Percentiles rank a stretch among this genome's conserved stretches.
phyloP scores from a whole-genome alignment of 805 yeast genomes.

The Candida rishiriensis region DNA sequence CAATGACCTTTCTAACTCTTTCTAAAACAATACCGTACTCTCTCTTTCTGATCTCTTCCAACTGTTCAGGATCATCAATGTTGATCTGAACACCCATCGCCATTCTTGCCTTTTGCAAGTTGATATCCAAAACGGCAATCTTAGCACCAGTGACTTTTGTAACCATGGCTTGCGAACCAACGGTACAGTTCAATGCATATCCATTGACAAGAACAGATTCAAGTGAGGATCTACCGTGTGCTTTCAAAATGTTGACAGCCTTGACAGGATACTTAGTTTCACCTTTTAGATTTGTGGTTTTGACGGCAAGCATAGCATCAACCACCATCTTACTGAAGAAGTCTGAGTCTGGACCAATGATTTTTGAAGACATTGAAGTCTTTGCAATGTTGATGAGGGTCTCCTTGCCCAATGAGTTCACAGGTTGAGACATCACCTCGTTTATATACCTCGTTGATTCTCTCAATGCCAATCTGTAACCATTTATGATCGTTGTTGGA shows the following conservation, averaged over 20 bases:
- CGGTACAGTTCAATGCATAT: constrained; percentile 93
- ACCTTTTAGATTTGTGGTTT: constrained; percentile 82
- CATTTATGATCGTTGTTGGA: constrained; percentile 97
- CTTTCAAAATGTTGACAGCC: constrained; percentile 92
- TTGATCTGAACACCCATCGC: constrained; percentile 97
- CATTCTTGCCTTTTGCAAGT: constrained; percentile 94
- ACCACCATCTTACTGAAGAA: constrained; percentile 90
- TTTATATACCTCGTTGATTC: constrained; percentile 86
- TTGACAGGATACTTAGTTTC: constrained; percentile 92
- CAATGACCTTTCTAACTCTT: constrained; percentile 73
- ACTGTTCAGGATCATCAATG: constrained; percentile 88
- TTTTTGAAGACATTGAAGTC: constrained; percentile 95
- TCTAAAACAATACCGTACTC: constrained; percentile 84
- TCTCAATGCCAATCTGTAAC: constrained; percentile 87
- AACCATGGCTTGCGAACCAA: constrained; percentile 96
- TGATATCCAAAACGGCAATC: constrained; percentile 86
- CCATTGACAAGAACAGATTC: constrained; percentile 90
- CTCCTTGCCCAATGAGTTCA: constrained; percentile 76
- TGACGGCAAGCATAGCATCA: constrained; percentile 92
- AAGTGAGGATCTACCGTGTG: constrained; percentile 89
- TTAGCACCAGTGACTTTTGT: constrained; percentile 65
- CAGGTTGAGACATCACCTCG: constrained; percentile 78
- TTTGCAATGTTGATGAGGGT: constrained; percentile 87
- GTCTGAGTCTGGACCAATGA: constrained; percentile 89
- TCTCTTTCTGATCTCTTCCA: constrained; percentile 86